Evolutionary conservation across 768 basidiomycete species (phyloP).

Genomic region (Leucosporidium creatinivorum): DNA sequence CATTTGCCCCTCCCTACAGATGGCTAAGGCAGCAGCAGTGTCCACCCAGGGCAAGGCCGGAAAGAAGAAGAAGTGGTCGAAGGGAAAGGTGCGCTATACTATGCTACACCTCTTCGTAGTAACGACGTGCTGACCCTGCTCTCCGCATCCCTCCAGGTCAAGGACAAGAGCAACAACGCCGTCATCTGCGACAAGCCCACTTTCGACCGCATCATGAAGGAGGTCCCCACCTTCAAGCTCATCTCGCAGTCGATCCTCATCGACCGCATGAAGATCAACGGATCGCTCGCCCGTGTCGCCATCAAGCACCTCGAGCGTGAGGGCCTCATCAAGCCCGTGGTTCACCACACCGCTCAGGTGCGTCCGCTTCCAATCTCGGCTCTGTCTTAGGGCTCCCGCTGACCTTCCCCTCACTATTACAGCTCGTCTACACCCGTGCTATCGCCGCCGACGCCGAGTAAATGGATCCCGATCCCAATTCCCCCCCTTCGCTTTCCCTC

Average conservation of each 20-base stretch:
- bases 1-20: background rate
- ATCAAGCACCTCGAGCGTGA: slow-evolving; percentile 78
- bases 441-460: too few species aligned
- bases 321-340: slow-evolving; percentile 87
- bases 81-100: background rate
- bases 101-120: background rate
- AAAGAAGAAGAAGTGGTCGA: slow-evolving; percentile 13
- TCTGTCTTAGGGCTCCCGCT: too few species aligned
- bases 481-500: too few species aligned
- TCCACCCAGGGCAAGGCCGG: background rate
- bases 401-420: too few species aligned
- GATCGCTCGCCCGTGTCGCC: slow-evolving; percentile 64
- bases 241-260: slow-evolving; percentile 97
- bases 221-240: slow-evolving; percentile 84
- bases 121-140: slow-evolving; percentile 36
- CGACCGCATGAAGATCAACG: slow-evolving; percentile 95
- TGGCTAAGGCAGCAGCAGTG: slow-evolving; percentile 4
- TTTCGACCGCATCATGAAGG: slow-evolving; percentile 12
- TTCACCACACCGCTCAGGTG: slow-evolving; percentile 87
- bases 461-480: too few species aligned
- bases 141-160: slow-evolving; percentile 85
- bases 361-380: too few species aligned
- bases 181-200: slow-evolving; percentile 86
- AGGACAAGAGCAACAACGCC: slow-evolving; percentile 98
- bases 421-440: too few species aligned